phyloP scores from a whole-genome alignment of 495 filamentous ascomycete species.

The Immersiella caudata region DNA sequence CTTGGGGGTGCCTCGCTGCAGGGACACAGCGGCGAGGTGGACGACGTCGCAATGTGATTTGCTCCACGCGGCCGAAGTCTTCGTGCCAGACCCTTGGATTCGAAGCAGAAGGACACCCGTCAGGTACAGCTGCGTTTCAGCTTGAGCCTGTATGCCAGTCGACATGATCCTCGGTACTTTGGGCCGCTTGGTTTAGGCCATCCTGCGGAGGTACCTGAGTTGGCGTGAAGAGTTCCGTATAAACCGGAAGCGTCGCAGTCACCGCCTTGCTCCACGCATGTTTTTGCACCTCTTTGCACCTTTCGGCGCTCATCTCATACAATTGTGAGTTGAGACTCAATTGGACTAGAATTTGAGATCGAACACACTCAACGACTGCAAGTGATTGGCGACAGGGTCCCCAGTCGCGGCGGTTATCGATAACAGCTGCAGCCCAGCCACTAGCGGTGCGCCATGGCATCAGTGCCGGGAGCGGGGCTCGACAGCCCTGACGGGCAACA shows the following conservation, averaged over 20 bases:
- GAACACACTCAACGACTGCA: not conserved
- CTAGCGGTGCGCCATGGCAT: constrained; percentile 17
- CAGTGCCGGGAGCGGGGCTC: constrained; percentile 29
- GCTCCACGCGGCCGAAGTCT: constrained; percentile 8
- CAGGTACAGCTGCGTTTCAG: constrained; percentile 29
- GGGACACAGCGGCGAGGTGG: constrained; percentile 9
- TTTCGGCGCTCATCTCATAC: not conserved
- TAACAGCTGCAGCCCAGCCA: constrained; percentile 25
- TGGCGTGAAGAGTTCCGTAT: constrained; percentile 16
- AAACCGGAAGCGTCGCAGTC: constrained; percentile 12
- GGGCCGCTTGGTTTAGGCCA: not conserved
- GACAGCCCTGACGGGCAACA: constrained; percentile 26
- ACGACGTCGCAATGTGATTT: constrained; percentile 19
- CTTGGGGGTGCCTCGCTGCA: constrained; percentile 8
- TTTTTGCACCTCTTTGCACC: constrained; percentile 14
- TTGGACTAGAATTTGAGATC: not conserved
- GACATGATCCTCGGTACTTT: not conserved
- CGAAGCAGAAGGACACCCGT: constrained; percentile 9
- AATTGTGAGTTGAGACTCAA: constrained; percentile 5
- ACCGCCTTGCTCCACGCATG: not conserved
- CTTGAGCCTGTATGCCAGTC: constrained; percentile 26
- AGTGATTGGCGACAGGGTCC: not conserved
- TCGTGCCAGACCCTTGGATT: constrained; percentile 11
- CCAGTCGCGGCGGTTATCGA: constrained; percentile 12
- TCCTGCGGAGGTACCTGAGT: constrained; percentile 16